Conservation (phyloP, 768 basidiomycete species). For the Punctularia strigosozonata region DNA sequence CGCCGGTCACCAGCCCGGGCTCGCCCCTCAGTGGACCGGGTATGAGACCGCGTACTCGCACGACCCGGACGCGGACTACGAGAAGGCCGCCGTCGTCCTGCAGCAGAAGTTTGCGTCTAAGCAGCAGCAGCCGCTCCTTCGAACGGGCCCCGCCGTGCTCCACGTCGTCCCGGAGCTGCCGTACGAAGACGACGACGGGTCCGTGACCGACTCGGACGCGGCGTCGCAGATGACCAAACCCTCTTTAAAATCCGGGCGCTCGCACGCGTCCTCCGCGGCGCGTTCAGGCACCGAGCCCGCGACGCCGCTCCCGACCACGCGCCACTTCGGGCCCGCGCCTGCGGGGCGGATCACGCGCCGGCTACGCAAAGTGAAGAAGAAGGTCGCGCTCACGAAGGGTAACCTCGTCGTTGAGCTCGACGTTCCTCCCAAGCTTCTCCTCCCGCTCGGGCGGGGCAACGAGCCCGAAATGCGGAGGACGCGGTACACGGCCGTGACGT, state of each 20-base stretch:
- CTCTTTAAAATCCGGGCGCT: too few relatives aligned
- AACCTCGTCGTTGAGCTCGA: slow-evolving; percentile 78
- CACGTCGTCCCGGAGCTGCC: background rate
- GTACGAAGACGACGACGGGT: background rate
- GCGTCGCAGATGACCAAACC: slow-evolving; percentile 14
- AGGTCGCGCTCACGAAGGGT: slow-evolving; percentile 76
- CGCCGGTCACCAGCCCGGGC: too few relatives aligned
- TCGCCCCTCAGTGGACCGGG: too few relatives aligned
- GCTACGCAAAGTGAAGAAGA: slow-evolving; percentile 63
- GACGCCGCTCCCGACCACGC: slow-evolving; percentile 45
- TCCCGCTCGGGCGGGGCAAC: slow-evolving; percentile 59
- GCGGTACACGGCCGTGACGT: slow-evolving; percentile 83
- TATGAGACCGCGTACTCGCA: slow-evolving; percentile 46
- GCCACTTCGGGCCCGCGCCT: slow-evolving; percentile 85
- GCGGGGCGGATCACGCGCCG: slow-evolving; percentile 65
- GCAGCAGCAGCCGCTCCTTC: background rate
- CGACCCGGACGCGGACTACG: slow-evolving; percentile 29
- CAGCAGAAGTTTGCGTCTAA: slow-evolving; percentile 1
- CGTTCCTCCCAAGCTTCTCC: slow-evolving; percentile 74
- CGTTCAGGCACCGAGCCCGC: too few relatives aligned
- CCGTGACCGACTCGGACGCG: background rate
- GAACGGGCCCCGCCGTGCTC: background rate
- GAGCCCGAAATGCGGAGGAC: slow-evolving; percentile 64
- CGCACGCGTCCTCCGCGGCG: too few relatives aligned
- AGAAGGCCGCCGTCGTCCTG: slow-evolving; percentile 12